Conservation (phyloP, 495 filamentous ascomycete species). For the Neurospora sp. region DNA sequence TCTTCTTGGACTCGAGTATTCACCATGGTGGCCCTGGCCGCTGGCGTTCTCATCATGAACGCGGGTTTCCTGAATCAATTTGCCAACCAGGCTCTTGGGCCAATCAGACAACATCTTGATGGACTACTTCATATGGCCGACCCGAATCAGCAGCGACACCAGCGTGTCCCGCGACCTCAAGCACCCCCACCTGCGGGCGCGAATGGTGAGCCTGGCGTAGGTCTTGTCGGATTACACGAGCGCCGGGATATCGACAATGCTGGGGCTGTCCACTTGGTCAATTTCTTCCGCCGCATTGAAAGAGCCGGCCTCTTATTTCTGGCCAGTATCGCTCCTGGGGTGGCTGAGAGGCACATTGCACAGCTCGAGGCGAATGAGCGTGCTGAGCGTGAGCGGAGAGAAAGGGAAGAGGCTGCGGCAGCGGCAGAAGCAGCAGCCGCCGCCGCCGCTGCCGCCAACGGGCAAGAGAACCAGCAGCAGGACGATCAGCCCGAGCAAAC, state of each 20-base stretch:
- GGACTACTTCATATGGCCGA: constrained; percentile 50
- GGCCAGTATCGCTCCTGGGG: constrained; percentile 73
- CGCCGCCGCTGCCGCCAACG: constrained; percentile 4
- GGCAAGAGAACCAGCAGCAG: neutral
- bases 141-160: constrained; percentile 12
- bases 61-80: constrained; percentile 52
- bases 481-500: neutral
- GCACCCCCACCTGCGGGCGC: neutral
- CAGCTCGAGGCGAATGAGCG: constrained; percentile 55
- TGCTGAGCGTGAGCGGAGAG: constrained; percentile 30
- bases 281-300: constrained; percentile 49
- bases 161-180: constrained; percentile 1
- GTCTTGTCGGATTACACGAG: constrained; percentile 3
- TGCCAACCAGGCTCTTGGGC: constrained; percentile 46
- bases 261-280: neutral
- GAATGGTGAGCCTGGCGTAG: neutral
- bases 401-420: constrained; percentile 37
- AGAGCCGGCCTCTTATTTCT: constrained; percentile 73
- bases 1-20: constrained; percentile 59
- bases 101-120: constrained; percentile 63
- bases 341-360: constrained; percentile 74
- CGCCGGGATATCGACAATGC: neutral
- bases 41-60: constrained; percentile 55
- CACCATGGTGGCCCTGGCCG: constrained; percentile 48
- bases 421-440: constrained; percentile 14